These are phyloP conservation scores for Brassica nigra DNA, from an alignment of 345 rosid genomes.

Conservation along the genomic window DNA sequence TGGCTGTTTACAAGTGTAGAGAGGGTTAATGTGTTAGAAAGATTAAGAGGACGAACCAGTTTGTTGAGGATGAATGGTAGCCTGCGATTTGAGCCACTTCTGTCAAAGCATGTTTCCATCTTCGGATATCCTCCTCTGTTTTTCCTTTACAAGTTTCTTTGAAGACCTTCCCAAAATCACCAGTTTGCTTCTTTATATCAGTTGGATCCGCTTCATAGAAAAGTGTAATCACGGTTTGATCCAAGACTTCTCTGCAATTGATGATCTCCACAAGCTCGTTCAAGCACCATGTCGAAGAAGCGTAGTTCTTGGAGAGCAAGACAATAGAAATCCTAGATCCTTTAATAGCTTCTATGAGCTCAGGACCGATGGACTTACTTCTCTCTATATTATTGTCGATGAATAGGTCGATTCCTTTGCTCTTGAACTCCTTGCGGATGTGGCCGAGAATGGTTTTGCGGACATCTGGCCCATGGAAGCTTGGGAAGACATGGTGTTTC, in stretches of 20 bases:
- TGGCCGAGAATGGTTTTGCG: not conserved
- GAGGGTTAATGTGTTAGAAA: not conserved
- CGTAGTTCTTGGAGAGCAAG: not conserved
- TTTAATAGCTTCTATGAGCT: not conserved
- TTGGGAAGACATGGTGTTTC: too few relatives aligned
- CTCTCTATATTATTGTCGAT: not conserved
- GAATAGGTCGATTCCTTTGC: not conserved
- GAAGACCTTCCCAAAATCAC: too few relatives aligned
- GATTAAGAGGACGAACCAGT: too few relatives aligned
- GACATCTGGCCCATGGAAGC: not conserved
- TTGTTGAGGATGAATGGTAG: too few relatives aligned
- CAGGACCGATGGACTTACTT: not conserved
- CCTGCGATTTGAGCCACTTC: too few relatives aligned
- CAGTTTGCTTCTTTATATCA: not conserved
- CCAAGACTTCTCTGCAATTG: too few relatives aligned
- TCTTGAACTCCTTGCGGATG: not conserved
- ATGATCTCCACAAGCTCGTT: not conserved
- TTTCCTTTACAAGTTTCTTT: too few relatives aligned
- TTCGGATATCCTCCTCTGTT: too few relatives aligned
- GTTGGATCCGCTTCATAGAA: not conserved
- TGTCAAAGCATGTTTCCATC: too few relatives aligned
- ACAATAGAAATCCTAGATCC: not conserved
- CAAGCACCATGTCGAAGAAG: not conserved
- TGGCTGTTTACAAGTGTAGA: too few relatives aligned
- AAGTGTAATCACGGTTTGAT: too few relatives aligned